Evolutionary conservation across 2,329 filamentous ascomycete species (phyloP), one percentile per base, ranked within the genome.

Genomic region (Escovopsis sp.): DNA sequence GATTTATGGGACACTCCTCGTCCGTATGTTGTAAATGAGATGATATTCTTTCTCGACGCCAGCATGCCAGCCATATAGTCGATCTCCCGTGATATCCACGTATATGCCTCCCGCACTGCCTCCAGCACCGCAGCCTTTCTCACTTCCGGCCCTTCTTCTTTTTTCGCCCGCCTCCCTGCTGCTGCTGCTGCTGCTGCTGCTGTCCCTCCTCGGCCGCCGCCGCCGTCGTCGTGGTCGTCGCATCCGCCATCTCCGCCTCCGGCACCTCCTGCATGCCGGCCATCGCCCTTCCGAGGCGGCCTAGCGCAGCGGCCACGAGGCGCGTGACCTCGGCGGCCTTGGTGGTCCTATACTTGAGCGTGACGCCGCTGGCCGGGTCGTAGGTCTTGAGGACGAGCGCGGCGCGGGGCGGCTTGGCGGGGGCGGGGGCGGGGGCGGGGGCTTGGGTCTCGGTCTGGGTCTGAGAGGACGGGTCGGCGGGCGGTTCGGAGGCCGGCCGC

Each of bases 281-380:
- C 69, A 83, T 80, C 44, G 70, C 73, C 43, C 78, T 72, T n/a
- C 81, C 85, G 51, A 95, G 62, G 44, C 75, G 73, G 1, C 86
- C 87, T 48, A 98, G 62, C 36, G 80, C 76, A 41, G 77, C 75
- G 47, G 57, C 51, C 44, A 98, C 75, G 53, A 98, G 65, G 26
- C 91, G 72, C 23, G 82, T 81, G 9, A 98, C 87, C 64, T 96
- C 89, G 18, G 85, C 85, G 18, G 83, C 85, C 64, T 94, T 94
- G 58, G 81, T 82, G 33, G 91, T 98, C 58, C 77, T 74, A 69
- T 95, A 96, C 65, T 95, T 94, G 48, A 98, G 72, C 47, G 81
- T 81, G 45, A 81, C 80, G 55, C 91, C 91, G 43, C 80, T 82
- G 36, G 67, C 68, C 1, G 91, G 83, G 60, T 95, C 85, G 66